Evolutionary conservation across 371 early-diverging fungal genomes (phyloP).

Genomic region (Mucor circinelloides): DNA sequence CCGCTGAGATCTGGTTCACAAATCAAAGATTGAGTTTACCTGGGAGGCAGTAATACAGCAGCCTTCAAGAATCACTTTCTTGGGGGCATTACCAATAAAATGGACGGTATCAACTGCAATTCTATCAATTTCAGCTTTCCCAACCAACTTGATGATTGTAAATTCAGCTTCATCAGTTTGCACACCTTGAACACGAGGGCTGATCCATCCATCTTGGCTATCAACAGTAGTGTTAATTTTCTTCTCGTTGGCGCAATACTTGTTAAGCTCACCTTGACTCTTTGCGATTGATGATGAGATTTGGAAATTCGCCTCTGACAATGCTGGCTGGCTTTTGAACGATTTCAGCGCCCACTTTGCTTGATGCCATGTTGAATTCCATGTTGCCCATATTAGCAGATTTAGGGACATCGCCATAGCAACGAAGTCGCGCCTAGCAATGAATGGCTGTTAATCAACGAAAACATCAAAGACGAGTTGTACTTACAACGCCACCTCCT

Average conservation of each 20-base stretch:
- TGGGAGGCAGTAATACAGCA: not conserved
- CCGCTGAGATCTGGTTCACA: not conserved
- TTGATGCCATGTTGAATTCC: not conserved
- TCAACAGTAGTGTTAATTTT: not conserved
- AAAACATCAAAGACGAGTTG: not conserved
- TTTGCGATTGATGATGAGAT: not conserved
- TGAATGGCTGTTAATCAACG: not conserved
- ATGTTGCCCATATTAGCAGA: not conserved
- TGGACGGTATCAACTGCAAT: conserved; percentile 3
- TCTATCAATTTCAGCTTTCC: not conserved
- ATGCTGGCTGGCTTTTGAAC: not conserved
- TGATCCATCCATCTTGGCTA: conserved; percentile 9
- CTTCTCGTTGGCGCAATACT: not conserved
- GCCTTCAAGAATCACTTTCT: not conserved
- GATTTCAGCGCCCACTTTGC: not conserved
- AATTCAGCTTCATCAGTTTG: not conserved
- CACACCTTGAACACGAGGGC: not conserved
- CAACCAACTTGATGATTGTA: not conserved
- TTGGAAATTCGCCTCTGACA: not conserved
- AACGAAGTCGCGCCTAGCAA: not conserved
- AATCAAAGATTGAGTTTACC: not conserved
- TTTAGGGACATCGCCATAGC: not conserved
- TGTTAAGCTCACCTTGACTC: not conserved
- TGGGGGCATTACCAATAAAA: conserved; percentile 6
- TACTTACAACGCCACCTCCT: conserved; percentile 9